Conservation (phyloP, 2,329 filamentous ascomycete species). For the Epichloe uncinata region DNA sequence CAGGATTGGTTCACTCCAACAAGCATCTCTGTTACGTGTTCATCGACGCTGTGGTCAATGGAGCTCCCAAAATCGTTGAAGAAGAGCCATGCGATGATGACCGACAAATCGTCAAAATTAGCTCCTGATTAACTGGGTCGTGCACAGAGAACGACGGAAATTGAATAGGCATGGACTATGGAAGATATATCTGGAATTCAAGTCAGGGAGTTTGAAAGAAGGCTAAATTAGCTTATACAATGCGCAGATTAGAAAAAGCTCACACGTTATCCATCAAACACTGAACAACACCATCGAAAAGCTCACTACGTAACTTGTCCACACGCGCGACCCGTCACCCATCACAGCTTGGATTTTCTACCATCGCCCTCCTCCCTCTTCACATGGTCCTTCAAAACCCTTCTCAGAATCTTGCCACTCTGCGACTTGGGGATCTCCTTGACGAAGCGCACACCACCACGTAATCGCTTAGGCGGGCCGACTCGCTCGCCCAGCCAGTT, state of each 20-base stretch:
- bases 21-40: rapidly evolving
- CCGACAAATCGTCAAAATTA: too few species aligned
- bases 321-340: not conserved
- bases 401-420: slow-evolving; percentile 34
- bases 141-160: too few species aligned
- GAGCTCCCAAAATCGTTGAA: not conserved
- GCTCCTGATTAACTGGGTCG: rapidly evolving
- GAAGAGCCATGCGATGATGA: too few species aligned
- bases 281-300: not conserved
- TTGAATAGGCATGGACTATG: too few species aligned
- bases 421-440: slow-evolving; percentile 59
- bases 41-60: not conserved
- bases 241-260: not conserved
- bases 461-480: slow-evolving; percentile 52
- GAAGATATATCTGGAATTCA: too few species aligned
- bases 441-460: slow-evolving; percentile 56
- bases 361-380: slow-evolving; percentile 20
- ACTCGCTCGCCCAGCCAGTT: slow-evolving; percentile 41
- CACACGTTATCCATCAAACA: too few species aligned
- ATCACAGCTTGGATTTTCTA: slow-evolving; percentile 23
- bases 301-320: not conserved
- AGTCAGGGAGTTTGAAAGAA: too few species aligned
- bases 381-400: slow-evolving; percentile 34
- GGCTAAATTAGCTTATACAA: too few species aligned
- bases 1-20: rapidly evolving